Percentiles rank a stretch among this genome's conserved stretches.
phyloP scores from a whole-genome alignment of 768 basidiomycete genomes.

The Bullera alba region DNA sequence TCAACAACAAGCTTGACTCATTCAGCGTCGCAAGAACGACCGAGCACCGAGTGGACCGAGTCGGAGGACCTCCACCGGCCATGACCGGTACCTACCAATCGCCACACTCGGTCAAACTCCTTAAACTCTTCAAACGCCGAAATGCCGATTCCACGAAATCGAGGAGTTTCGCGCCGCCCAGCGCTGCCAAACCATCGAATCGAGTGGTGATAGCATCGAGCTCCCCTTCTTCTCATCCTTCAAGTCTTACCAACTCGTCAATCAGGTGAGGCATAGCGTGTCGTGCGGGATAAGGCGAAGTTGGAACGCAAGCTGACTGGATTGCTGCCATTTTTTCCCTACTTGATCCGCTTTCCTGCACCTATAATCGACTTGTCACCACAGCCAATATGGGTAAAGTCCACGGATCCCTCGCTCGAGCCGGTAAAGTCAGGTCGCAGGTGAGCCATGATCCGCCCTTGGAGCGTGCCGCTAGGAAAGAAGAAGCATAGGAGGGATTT shows the following conservation, averaged over 20 bases:
- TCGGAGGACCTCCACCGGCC: too few relatives aligned
- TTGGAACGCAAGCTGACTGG: background rate
- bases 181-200: too few relatives aligned
- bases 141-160: too few relatives aligned
- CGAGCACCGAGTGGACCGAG: too few relatives aligned
- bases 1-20: too few relatives aligned
- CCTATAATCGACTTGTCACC: background rate
- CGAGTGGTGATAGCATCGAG: too few relatives aligned
- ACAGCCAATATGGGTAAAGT: conserved; percentile 51
- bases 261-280: background rate
- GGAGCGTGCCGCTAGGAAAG: background rate
- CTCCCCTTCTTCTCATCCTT: conserved; percentile 11
- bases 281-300: too few relatives aligned
- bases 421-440: conserved; percentile 98
- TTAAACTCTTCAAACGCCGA: too few relatives aligned
- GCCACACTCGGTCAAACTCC: too few relatives aligned
- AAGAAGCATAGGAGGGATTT: conserved; percentile 1
- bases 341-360: background rate
- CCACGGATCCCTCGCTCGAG: conserved; percentile 99
- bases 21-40: too few relatives aligned
- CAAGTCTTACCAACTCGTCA: conserved; percentile 1
- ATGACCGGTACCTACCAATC: too few relatives aligned
- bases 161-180: too few relatives aligned
- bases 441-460: conserved; percentile 14
- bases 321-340: background rate